A percentile compares a stretch with the other conserved stretches of the same genome.
Conservation (phyloP, 208 protist genomes). For the Strigomonas galati region DNA sequence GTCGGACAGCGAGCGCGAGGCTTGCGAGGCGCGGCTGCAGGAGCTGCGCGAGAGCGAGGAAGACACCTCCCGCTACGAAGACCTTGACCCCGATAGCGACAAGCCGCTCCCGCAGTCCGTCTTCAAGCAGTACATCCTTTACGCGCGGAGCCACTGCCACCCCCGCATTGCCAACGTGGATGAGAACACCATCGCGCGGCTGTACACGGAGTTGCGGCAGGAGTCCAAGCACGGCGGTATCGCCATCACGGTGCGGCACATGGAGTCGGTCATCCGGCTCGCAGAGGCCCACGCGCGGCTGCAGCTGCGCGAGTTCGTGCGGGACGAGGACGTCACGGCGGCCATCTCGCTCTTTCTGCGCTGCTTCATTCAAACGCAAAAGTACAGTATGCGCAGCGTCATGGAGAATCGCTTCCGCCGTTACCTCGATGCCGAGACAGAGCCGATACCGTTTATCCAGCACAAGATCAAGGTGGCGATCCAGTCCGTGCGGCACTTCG, state of each 20-base stretch:
- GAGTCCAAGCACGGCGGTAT: slow-evolving; percentile 94
- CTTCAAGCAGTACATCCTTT: slow-evolving; percentile 98
- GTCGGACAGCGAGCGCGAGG: slow-evolving; percentile 60
- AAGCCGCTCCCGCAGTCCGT: slow-evolving; percentile 93
- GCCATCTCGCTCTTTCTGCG: slow-evolving; percentile 98
- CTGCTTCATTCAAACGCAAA: slow-evolving; percentile 97
- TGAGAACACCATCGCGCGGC: slow-evolving; percentile 89
- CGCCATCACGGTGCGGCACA: slow-evolving; percentile 97
- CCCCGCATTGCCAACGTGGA: slow-evolving; percentile 93
- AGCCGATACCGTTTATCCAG: slow-evolving; percentile 84
- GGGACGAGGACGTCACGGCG: slow-evolving; percentile 96
- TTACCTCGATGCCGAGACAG: slow-evolving; percentile 84
- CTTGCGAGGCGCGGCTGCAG: slow-evolving; percentile 48
- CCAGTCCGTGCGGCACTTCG: slow-evolving; percentile 75
- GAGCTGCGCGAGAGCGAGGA: slow-evolving; percentile 39
- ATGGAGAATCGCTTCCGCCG: slow-evolving; percentile 86
- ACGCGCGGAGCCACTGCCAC: slow-evolving; percentile 91
- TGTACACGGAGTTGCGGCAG: slow-evolving; percentile 97
- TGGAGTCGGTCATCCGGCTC: slow-evolving; percentile 99
- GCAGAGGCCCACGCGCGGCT: slow-evolving; percentile 97
- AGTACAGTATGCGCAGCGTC: slow-evolving; percentile 87
- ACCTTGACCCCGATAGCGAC: slow-evolving; percentile 80
- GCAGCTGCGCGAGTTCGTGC: slow-evolving; percentile 96
- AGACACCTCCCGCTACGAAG: slow-evolving; percentile 45
- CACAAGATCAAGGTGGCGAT: slow-evolving; percentile 83